Conservation (phyloP, 345 rosid genomes). For the Anastatica hierochuntica region DNA sequence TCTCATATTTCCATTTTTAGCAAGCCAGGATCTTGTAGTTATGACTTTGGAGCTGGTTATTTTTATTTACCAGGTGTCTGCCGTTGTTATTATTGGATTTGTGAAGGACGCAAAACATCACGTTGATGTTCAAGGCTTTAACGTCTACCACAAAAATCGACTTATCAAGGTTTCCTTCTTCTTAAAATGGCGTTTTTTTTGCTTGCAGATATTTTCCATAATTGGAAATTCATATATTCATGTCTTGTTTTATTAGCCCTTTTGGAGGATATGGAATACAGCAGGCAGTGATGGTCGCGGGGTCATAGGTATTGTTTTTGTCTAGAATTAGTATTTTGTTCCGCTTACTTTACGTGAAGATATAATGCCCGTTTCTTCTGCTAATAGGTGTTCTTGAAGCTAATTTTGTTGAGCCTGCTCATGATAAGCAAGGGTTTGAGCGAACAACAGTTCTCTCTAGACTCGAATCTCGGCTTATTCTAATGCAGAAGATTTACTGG, state of each 20-base stretch:
- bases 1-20: not conserved
- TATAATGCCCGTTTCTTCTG: conserved; percentile 23
- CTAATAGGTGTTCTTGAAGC: conserved; percentile 76
- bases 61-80: conserved; percentile 41
- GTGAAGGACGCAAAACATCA: conserved; percentile 91
- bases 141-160: conserved; percentile 89
- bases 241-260: conserved; percentile 49
- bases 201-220: not conserved
- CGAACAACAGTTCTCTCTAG: conserved; percentile 83
- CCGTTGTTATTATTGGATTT: conserved; percentile 78
- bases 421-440: conserved; percentile 95
- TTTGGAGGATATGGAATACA: conserved; percentile 98
- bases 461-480: conserved; percentile 62
- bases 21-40: not conserved
- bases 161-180: conserved; percentile 96
- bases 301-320: conserved; percentile 50
- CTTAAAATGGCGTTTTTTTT: too few species aligned
- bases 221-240: not conserved
- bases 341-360: too few species aligned
- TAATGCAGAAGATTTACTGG: conserved; percentile 89
- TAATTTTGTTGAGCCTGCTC: conserved; percentile 93
- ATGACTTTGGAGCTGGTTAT: conserved; percentile 18
- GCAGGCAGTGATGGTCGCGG: conserved; percentile 96
- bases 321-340: not conserved
- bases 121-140: conserved; percentile 88